phyloP scores from a whole-genome alignment of 2,329 filamentous ascomycete genomes.

The Arthroderma sp. region DNA sequence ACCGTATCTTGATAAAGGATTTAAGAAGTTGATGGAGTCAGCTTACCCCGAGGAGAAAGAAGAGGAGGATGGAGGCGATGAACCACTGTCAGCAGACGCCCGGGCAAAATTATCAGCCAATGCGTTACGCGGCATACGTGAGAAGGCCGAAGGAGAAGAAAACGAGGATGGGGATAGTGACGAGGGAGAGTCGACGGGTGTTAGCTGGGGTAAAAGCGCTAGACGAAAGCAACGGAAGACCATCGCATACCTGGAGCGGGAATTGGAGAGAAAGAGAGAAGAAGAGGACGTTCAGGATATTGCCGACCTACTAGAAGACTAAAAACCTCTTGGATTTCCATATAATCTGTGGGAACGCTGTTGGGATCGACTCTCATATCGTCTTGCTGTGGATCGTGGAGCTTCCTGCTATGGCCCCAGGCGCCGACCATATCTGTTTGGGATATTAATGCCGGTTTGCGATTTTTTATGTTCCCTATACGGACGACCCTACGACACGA shows the following conservation, averaged over 20 bases:
- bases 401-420: no score
- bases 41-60: conserved; percentile 34
- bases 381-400: no score
- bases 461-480: no score
- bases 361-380: no score
- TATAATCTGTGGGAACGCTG: no score
- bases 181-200: conserved; percentile 32
- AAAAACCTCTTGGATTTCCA: conserved; percentile 8
- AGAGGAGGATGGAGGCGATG: conserved; percentile 20
- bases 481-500: no score
- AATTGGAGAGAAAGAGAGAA: conserved; percentile 48
- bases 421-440: no score
- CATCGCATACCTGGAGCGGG: conserved; percentile 51
- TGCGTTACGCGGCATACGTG: conserved; percentile 45
- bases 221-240: conserved; percentile 54
- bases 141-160: conserved; percentile 40
- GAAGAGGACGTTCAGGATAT: conserved; percentile 64
- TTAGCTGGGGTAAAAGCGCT: conserved; percentile 58
- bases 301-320: conserved; percentile 53
- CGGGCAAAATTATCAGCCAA: conserved; percentile 50
- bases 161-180: conserved; percentile 29
- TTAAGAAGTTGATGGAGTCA: conserved; percentile 40
- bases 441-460: no score
- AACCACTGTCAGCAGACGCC: conserved; percentile 20
- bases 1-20: conserved; percentile 58